Percentiles rank a stretch among this genome's conserved stretches.
phyloP scores from a whole-genome alignment of 139 green algal species.

The Chlorokybus atmophyticus region DNA sequence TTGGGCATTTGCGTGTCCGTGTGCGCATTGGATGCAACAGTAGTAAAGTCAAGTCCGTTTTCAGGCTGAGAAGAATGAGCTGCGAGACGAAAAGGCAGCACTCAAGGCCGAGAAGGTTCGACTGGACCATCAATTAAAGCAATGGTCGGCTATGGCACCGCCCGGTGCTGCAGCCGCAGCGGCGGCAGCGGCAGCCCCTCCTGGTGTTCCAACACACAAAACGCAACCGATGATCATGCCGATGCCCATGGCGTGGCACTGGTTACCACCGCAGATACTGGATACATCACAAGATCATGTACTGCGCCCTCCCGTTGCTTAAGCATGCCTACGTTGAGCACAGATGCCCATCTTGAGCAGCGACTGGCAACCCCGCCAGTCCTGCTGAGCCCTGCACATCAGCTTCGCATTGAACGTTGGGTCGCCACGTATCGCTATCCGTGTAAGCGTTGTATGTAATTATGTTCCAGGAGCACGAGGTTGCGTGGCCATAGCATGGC shows the following conservation, averaged over 20 bases:
- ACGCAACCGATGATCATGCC: neutral
- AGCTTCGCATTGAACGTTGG: too few relatives aligned
- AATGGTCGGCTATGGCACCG: neutral
- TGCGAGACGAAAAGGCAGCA: conserved; percentile 18
- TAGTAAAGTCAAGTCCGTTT: too few relatives aligned
- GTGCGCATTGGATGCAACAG: too few relatives aligned
- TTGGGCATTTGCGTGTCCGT: too few relatives aligned
- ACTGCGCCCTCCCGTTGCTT: conserved; percentile 37
- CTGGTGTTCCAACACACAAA: neutral
- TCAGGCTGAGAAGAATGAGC: conserved; percentile 26
- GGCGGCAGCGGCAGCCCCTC: conserved; percentile 1
- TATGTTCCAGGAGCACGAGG: too few relatives aligned
- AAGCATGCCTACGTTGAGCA: too few relatives aligned
- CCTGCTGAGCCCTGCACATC: too few relatives aligned
- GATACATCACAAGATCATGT: conserved; percentile 48
- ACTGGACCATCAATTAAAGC: conserved; percentile 19
- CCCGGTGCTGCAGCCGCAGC: conserved; percentile 3
- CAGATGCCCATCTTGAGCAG: too few relatives aligned
- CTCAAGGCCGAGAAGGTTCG: conserved; percentile 29
- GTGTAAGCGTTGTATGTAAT: too few relatives aligned
- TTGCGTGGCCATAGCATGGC: too few relatives aligned
- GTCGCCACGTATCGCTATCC: too few relatives aligned
- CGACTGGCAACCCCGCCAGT: too few relatives aligned
- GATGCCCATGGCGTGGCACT: conserved; percentile 34
- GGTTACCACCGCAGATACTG: conserved; percentile 36